These are phyloP conservation scores for Dalbergia cultrata DNA, from an alignment of 306 rosid species.

Conservation along the genomic window DNA sequence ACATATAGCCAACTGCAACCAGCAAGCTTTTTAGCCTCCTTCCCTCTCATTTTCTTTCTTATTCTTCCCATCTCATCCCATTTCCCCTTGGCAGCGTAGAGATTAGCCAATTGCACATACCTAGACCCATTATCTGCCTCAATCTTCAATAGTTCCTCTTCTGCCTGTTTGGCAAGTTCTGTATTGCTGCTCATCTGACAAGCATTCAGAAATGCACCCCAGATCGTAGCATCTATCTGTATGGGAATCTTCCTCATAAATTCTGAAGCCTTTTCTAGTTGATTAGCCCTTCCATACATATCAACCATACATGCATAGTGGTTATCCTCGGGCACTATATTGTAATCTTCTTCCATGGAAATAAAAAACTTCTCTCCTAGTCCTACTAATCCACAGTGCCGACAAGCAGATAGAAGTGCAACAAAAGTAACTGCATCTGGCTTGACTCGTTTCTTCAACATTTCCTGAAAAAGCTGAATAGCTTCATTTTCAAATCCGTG, in stretches of 20 bases:
- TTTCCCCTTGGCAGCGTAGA: constrained; percentile 75
- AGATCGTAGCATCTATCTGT: constrained; percentile 62
- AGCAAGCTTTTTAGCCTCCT: constrained; percentile 69
- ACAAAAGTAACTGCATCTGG: constrained; percentile 78
- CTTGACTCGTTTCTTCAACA: constrained; percentile 58
- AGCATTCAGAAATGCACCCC: constrained; percentile 81
- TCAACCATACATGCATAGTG: constrained; percentile 91
- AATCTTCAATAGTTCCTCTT: constrained; percentile 54
- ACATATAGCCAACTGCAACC: constrained; percentile 87
- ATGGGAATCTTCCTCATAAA: constrained; percentile 68
- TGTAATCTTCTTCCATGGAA: constrained; percentile 67
- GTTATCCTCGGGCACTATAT: constrained; percentile 63
- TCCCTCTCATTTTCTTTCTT: constrained; percentile 83
- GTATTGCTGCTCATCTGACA: constrained; percentile 67
- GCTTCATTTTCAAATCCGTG: constrained; percentile 73
- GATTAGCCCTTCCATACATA: constrained; percentile 79
- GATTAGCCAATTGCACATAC: constrained; percentile 83
- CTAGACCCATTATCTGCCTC: constrained; percentile 66
- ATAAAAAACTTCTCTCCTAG: constrained; percentile 68
- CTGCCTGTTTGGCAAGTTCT: constrained; percentile 64
- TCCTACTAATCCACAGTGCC: constrained; percentile 70
- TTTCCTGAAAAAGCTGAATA: constrained; percentile 65
- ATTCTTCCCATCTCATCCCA: constrained; percentile 89
- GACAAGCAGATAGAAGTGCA: constrained; percentile 81
- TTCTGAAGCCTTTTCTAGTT: constrained; percentile 64